A percentile compares a stretch with the other conserved stretches of the same genome.
Evolutionary conservation across 306 rosid genomes (phyloP).

Genomic region (Pueraria montana): DNA sequence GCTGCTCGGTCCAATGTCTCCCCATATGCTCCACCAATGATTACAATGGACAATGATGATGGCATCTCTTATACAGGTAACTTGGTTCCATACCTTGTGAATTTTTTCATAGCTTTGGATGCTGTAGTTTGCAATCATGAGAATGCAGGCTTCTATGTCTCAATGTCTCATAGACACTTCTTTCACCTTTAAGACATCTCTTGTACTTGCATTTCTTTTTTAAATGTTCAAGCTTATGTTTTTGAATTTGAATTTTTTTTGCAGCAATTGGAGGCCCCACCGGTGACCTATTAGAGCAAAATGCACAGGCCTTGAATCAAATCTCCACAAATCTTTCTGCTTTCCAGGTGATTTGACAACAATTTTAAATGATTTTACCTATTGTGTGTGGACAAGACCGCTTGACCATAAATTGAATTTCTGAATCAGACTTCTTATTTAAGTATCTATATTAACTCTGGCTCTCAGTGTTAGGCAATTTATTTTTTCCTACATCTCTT

Average conservation of each 20-base stretch:
- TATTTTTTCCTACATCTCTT: not conserved
- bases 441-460: not conserved
- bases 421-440: slow-evolving; percentile 21
- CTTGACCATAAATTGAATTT: not conserved
- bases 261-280: slow-evolving; percentile 73
- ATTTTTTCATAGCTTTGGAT: slow-evolving; percentile 34
- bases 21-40: slow-evolving; percentile 73
- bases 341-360: slow-evolving; percentile 53
- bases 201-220: slow-evolving; percentile 10
- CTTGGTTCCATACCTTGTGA: slow-evolving; percentile 49
- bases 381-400: not conserved
- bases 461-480: slow-evolving; percentile 5
- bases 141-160: slow-evolving; percentile 13
- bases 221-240: slow-evolving; percentile 8
- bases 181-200: slow-evolving; percentile 30
- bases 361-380: slow-evolving; percentile 26
- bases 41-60: slow-evolving; percentile 87
- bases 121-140: slow-evolving; percentile 24
- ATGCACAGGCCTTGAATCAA: slow-evolving; percentile 59
- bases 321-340: slow-evolving; percentile 62
- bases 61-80: slow-evolving; percentile 90
- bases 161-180: slow-evolving; percentile 7
- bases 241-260: slow-evolving; percentile 35
- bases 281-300: slow-evolving; percentile 65
- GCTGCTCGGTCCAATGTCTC: slow-evolving; percentile 76